Percentiles rank a stretch among this genome's conserved stretches.
These are phyloP conservation scores for Globomyces pollinis-pini DNA, from an alignment of 192 early-diverging fungal genomes.

Conservation along the genomic window DNA sequence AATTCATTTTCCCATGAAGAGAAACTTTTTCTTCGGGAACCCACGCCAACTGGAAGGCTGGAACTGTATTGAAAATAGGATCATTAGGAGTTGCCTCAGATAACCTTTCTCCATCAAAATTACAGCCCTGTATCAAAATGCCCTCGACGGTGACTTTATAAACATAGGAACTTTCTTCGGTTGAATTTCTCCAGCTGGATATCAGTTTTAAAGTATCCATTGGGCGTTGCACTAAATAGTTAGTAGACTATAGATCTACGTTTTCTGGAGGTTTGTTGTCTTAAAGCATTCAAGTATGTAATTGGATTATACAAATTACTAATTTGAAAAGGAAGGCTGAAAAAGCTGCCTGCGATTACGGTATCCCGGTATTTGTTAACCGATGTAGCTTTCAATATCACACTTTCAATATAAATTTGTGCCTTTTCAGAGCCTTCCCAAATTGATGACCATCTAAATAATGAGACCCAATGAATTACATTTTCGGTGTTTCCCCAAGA, in stretches of 20 bases:
- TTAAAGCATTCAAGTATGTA: slow-evolving; percentile 44
- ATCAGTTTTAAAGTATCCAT: slow-evolving; percentile 37
- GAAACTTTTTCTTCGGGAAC: slow-evolving; percentile 24
- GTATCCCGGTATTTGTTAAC: slow-evolving; percentile 22
- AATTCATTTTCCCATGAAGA: slow-evolving; percentile 9
- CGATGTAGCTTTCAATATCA: slow-evolving; percentile 20
- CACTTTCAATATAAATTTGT: slow-evolving; percentile 28
- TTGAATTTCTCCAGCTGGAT: slow-evolving; percentile 26
- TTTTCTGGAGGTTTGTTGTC: slow-evolving; percentile 43
- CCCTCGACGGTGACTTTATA: slow-evolving; percentile 30
- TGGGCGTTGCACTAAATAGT: slow-evolving; percentile 27
- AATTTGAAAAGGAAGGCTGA: slow-evolving; percentile 23
- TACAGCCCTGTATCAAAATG: slow-evolving; percentile 40
- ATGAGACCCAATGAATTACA: no score
- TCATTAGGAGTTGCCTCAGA: slow-evolving; percentile 31
- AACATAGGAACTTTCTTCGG: slow-evolving; percentile 1
- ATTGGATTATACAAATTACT: slow-evolving; percentile 35
- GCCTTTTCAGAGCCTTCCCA: slow-evolving; percentile 44
- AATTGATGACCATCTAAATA: not conserved
- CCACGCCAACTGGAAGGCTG: slow-evolving; percentile 39
- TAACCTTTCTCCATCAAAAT: slow-evolving; percentile 34
- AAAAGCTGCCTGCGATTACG: slow-evolving; percentile 14
- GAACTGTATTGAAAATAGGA: slow-evolving; percentile 29
- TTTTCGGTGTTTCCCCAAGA: slow-evolving; percentile 29
- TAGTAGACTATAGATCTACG: slow-evolving; percentile 25